phyloP scores from a whole-genome alignment of 257 asterid genomes.

The Forsythia suspensa region DNA sequence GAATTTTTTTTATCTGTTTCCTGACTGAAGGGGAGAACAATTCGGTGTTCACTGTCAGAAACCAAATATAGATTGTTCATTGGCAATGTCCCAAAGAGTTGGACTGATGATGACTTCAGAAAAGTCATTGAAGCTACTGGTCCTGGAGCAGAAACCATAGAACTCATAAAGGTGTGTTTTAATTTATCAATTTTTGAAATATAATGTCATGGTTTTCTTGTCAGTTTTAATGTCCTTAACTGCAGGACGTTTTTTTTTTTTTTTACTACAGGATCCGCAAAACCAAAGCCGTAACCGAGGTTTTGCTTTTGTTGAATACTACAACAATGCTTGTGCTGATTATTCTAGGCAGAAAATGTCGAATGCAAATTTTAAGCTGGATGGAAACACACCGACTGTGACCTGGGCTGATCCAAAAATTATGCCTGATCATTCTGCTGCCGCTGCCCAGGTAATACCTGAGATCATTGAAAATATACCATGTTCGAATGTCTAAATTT shows the following conservation, averaged over 20 bases:
- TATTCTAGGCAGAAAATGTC: constrained; percentile 80
- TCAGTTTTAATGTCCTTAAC: constrained; percentile 9
- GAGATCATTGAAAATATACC: neutral
- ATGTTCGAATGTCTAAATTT: neutral
- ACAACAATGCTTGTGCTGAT: constrained; percentile 97
- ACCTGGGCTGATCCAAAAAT: constrained; percentile 98
- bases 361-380: constrained; percentile 73
- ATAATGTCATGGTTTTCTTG: constrained; percentile 19
- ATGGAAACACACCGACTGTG: constrained; percentile 84
- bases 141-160: constrained; percentile 89
- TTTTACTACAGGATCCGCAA: constrained; percentile 75
- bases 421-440: constrained; percentile 77
- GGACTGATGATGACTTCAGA: constrained; percentile 77
- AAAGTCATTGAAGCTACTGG: constrained; percentile 76
- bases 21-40: constrained; percentile 72
- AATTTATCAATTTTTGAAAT: constrained; percentile 8
- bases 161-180: constrained; percentile 78
- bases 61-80: constrained; percentile 89
- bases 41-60: constrained; percentile 93
- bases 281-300: constrained; percentile 87
- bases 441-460: constrained; percentile 73
- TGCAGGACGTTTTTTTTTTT: neutral
- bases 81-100: constrained; percentile 88
- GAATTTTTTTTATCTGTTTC: constrained; percentile 16
- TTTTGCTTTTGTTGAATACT: constrained; percentile 92